Percentiles rank a stretch among this genome's conserved stretches.
Evolutionary conservation across 2,329 filamentous ascomycete genomes (phyloP).

Genomic region (Blastomyces percursus): DNA sequence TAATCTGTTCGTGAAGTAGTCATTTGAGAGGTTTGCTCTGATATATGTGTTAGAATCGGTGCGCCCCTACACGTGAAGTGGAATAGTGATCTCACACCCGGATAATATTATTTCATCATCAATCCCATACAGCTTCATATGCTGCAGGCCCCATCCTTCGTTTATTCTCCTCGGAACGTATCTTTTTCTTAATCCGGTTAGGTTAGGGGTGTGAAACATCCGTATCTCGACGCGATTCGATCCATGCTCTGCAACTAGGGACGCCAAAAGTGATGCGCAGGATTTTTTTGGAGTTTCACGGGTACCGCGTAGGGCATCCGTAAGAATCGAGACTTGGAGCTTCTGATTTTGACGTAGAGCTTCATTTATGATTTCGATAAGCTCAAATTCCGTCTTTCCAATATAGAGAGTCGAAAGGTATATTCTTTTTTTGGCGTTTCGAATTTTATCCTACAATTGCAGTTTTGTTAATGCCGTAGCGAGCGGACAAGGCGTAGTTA

Average conservation of each 20-base stretch:
- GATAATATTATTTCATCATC: constrained; percentile 95
- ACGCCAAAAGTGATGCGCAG: constrained; percentile 75
- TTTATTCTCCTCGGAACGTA: constrained; percentile 83
- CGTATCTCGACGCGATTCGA: constrained; percentile 75
- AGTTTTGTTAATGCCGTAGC: neutral
- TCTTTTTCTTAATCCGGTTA: constrained; percentile 76
- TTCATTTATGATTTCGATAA: constrained; percentile 67
- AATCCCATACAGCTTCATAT: constrained; percentile 97
- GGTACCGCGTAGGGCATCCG: constrained; percentile 82
- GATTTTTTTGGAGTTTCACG: constrained; percentile 77
- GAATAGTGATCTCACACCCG: constrained; percentile 44
- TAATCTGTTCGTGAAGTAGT: constrained; percentile 94
- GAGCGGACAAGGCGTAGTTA: neutral
- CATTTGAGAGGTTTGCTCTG: constrained; percentile 74
- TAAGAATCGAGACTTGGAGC: constrained; percentile 76
- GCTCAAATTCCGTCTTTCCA: constrained; percentile 80
- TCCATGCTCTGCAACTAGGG: constrained; percentile 76
- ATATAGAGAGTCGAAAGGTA: constrained; percentile 97
- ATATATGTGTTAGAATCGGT: constrained; percentile 8
- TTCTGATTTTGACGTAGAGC: constrained; percentile 63
- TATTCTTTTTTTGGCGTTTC: constrained; percentile 62
- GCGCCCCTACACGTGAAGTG: neutral
- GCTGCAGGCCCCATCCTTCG: constrained; percentile 94
- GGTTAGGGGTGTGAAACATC: constrained; percentile 96
- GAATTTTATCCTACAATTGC: constrained; percentile 58